phyloP scores from a whole-genome alignment of 1,284 basidiomycete species.

The Tylopilus sp. region DNA sequence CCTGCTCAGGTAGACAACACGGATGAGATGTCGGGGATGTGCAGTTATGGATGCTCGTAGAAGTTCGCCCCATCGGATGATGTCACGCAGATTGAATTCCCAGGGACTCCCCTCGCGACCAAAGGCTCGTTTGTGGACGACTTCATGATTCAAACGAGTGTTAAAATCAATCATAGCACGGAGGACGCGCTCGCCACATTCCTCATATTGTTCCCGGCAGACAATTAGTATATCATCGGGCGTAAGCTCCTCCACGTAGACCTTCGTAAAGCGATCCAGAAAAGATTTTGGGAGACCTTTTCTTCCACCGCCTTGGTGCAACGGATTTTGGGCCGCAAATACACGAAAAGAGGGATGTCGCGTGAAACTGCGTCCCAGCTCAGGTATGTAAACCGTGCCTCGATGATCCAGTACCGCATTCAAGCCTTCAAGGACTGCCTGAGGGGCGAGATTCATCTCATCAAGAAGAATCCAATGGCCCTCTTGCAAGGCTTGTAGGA shows the following conservation, averaged over 20 bases:
- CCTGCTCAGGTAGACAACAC: conserved; percentile 81
- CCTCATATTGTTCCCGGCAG: conserved; percentile 77
- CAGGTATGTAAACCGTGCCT: conserved; percentile 93
- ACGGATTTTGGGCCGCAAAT: conserved; percentile 97
- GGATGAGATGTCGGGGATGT: conserved; percentile 57
- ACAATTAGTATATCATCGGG: conserved; percentile 82
- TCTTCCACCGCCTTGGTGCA: conserved; percentile 94
- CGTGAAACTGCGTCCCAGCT: conserved; percentile 88
- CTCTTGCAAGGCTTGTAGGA: conserved; percentile 89
- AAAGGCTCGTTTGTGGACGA: conserved; percentile 72
- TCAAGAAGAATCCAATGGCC: conserved; percentile 97
- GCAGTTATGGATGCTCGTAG: conserved; percentile 53
- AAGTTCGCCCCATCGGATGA: conserved; percentile 89
- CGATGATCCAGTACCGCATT: conserved; percentile 97
- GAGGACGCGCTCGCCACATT: conserved; percentile 61
- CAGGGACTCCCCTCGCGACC: conserved; percentile 90
- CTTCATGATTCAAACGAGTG: conserved; percentile 71
- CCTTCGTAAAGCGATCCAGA: conserved; percentile 97
- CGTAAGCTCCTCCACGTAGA: conserved; percentile 89
- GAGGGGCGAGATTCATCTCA: conserved; percentile 98
- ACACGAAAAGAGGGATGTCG: conserved; percentile 93
- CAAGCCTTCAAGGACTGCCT: conserved; percentile 94
- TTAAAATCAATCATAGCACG: conserved; percentile 89
- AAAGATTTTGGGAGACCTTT: conserved; percentile 98
- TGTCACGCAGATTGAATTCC: conserved; percentile 98